Evolutionary conservation across 495 filamentous ascomycete species (phyloP).

Genomic region (Neurospora tetraspora): DNA sequence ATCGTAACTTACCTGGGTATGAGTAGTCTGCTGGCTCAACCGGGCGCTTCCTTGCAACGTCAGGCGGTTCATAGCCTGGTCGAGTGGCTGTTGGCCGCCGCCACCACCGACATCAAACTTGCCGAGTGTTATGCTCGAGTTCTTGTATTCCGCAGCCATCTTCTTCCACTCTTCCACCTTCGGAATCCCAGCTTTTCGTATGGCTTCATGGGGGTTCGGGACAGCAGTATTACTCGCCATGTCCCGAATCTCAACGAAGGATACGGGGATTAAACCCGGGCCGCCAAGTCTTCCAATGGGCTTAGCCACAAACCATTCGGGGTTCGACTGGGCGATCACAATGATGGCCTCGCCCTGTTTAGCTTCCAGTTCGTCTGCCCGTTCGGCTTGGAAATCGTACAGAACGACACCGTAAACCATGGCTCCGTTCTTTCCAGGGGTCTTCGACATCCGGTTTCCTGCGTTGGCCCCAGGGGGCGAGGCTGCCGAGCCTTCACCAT

Average conservation of each 20-base stretch:
- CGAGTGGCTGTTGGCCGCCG: slow-evolving; percentile 38
- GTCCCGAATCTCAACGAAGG: slow-evolving; percentile 92
- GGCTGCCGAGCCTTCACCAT: slow-evolving; percentile 49
- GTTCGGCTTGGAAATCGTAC: slow-evolving; percentile 94
- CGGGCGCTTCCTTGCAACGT: slow-evolving; percentile 47
- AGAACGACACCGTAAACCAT: slow-evolving; percentile 96
- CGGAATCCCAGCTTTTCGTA: slow-evolving; percentile 85
- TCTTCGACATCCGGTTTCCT: slow-evolving; percentile 38
- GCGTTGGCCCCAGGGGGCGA: slow-evolving; percentile 27
- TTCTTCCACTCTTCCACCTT: slow-evolving; percentile 99
- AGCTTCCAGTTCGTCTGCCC: slow-evolving; percentile 90
- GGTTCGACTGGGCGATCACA: slow-evolving; percentile 97
- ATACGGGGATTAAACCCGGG: slow-evolving; percentile 90
- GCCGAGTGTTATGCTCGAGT: slow-evolving; percentile 91
- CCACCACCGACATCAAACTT: slow-evolving; percentile 59
- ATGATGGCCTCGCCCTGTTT: slow-evolving; percentile 94
- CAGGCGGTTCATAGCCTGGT: slow-evolving; percentile 71
- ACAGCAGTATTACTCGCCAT: slow-evolving; percentile 82
- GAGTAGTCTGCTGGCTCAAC: slow-evolving; percentile 32
- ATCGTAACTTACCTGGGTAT: slow-evolving; percentile 30
- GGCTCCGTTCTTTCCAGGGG: slow-evolving; percentile 57
- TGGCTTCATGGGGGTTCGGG: slow-evolving; percentile 73
- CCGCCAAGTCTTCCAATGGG: slow-evolving; percentile 91
- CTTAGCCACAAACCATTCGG: slow-evolving; percentile 99
- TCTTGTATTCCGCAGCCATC: slow-evolving; percentile 98